Evolutionary conservation across 176 grass and related monocot species (phyloP).

Genomic region (Bonia amplexicaulis): DNA sequence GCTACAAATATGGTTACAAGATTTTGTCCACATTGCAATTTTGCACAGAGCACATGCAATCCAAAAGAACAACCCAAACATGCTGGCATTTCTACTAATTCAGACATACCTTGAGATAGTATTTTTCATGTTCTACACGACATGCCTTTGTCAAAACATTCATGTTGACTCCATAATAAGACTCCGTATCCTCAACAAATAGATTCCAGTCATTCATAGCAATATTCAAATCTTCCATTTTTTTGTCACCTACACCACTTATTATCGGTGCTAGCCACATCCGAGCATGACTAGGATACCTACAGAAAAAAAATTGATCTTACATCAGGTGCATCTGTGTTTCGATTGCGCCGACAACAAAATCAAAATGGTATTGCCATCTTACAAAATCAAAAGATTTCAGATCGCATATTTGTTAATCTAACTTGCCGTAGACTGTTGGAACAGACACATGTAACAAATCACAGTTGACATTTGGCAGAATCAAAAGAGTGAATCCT

Average conservation of each 20-base stretch:
- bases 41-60: background rate
- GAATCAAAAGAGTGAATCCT: background rate
- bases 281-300: slow-evolving; percentile 94
- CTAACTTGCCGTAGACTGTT: background rate
- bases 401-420: background rate
- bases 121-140: slow-evolving; percentile 80
- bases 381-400: background rate
- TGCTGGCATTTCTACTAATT: background rate
- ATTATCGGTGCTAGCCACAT: slow-evolving; percentile 95
- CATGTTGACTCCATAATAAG: slow-evolving; percentile 94
- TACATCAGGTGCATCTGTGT: background rate
- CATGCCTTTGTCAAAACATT: slow-evolving; percentile 85
- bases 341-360: background rate
- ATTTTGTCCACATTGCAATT: background rate
- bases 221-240: slow-evolving; percentile 67
- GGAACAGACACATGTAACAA: background rate
- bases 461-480: background rate
- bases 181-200: slow-evolving; percentile 73
- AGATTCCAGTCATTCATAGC: slow-evolving; percentile 78
- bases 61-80: background rate
- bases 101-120: slow-evolving; percentile 74
- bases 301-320: slow-evolving; percentile 19
- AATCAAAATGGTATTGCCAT: background rate
- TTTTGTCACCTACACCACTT: slow-evolving; percentile 69
- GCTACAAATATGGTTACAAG: background rate